A percentile compares a stretch with the other conserved stretches of the same genome.
phyloP scores from a whole-genome alignment of 1,284 basidiomycete species.

The Ustilago vetiveriae region DNA sequence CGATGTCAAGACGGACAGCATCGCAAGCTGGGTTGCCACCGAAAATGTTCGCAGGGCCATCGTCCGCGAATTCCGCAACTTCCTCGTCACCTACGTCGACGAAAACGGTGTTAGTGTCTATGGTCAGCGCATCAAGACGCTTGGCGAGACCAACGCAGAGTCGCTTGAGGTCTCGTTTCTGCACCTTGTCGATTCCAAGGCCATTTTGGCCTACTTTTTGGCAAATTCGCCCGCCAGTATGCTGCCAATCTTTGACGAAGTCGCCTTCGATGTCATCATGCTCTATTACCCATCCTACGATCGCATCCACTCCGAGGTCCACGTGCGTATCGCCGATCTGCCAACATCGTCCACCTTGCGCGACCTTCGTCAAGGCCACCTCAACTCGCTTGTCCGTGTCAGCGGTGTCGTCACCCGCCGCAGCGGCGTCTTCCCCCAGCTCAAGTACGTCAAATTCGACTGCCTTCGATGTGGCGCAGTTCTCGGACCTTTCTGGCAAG shows the following conservation, averaged over 20 bases:
- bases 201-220: constrained; percentile 95
- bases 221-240: constrained; percentile 92
- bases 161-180: constrained; percentile 96
- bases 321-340: constrained; percentile 94
- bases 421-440: constrained; percentile 95
- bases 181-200: constrained; percentile 87
- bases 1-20: constrained; percentile 96
- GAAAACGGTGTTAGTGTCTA: constrained; percentile 91
- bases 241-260: constrained; percentile 93
- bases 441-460: constrained; percentile 99
- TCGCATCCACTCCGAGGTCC: constrained; percentile 96
- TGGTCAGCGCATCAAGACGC: constrained; percentile 87
- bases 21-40: constrained; percentile 95
- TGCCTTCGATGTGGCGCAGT: constrained; percentile 83
- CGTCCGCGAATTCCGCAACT: constrained; percentile 89
- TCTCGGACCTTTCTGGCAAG: constrained; percentile 97
- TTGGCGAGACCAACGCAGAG: constrained; percentile 97
- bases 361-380: constrained; percentile 88
- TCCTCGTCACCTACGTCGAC: constrained; percentile 94
- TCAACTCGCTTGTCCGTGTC: constrained; percentile 95
- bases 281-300: constrained; percentile 96
- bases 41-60: constrained; percentile 90
- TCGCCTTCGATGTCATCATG: constrained; percentile 90
- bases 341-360: constrained; percentile 88
- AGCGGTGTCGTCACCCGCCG: constrained; percentile 96